Evolutionary conservation across 169 alveolate genomes (phyloP).

Genomic region (Cryptosporidium baileyi): DNA sequence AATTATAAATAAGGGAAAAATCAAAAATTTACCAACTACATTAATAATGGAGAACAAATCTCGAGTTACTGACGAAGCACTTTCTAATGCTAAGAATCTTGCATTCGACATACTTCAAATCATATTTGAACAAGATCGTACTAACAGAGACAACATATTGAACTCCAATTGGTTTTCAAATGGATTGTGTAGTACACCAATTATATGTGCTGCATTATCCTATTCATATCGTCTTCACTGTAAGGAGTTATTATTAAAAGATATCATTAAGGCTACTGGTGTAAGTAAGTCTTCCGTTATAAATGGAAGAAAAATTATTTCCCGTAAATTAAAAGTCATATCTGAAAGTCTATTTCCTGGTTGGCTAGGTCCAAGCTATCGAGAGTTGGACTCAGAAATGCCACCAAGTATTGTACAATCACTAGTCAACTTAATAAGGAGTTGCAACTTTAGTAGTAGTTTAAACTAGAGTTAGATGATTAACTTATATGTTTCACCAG

Average conservation of each 20-base stretch:
- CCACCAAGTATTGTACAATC: slow-evolving; percentile 24
- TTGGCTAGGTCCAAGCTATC: slow-evolving; percentile 1
- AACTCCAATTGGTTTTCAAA: slow-evolving; percentile 21
- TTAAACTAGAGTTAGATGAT: too few species aligned
- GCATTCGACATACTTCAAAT: not conserved
- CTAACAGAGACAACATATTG: not conserved
- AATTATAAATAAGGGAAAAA: not conserved
- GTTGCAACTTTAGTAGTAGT: too few species aligned
- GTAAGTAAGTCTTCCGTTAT: slow-evolving; percentile 8
- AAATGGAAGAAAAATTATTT: not conserved
- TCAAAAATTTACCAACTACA: too few species aligned
- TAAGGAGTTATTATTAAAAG: not conserved
- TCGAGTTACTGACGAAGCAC: too few species aligned
- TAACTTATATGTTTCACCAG: too few species aligned
- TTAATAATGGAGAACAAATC: too few species aligned
- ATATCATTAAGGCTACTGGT: slow-evolving; percentile 12
- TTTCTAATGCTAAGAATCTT: not conserved
- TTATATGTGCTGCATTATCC: slow-evolving; percentile 8
- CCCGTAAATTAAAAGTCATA: not conserved
- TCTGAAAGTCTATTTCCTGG: slow-evolving; percentile 44
- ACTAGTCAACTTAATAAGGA: not conserved
- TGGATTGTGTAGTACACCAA: slow-evolving; percentile 35
- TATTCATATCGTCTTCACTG: slow-evolving; percentile 14
- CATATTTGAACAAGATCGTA: not conserved
- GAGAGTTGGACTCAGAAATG: not conserved